Conservation (phyloP, 768 basidiomycete species). For the Candolleomyces eurysporus region DNA sequence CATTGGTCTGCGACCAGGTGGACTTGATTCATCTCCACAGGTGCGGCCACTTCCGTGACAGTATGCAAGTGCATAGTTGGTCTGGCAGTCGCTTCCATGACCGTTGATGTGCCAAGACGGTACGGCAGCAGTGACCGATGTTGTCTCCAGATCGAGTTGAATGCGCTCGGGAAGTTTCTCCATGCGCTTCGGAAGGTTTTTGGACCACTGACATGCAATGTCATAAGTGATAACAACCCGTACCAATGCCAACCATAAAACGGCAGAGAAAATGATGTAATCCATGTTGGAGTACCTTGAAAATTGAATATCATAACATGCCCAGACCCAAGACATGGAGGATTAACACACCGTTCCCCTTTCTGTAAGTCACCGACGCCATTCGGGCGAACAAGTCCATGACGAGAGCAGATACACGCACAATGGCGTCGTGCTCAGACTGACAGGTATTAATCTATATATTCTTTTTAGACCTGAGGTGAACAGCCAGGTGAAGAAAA, state of each 20-base stretch:
- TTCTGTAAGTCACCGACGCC: slow-evolving; percentile 28
- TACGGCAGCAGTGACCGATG: slow-evolving; percentile 10
- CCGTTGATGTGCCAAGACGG: slow-evolving; percentile 27
- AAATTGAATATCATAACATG: neutral
- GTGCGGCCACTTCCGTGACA: slow-evolving; percentile 23
- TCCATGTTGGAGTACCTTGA: slow-evolving; percentile 36
- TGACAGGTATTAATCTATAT: slow-evolving; percentile 5
- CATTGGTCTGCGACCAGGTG: slow-evolving; percentile 27
- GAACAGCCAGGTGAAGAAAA: neutral
- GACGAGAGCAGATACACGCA: slow-evolving; percentile 23
- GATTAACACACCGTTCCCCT: slow-evolving; percentile 25
- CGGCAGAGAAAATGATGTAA: slow-evolving; percentile 25
- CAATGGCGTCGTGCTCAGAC: slow-evolving; percentile 24
- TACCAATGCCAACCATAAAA: slow-evolving; percentile 3
- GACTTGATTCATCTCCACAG: slow-evolving; percentile 35
- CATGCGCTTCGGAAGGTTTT: slow-evolving; percentile 16
- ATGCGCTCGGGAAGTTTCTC: slow-evolving; percentile 10
- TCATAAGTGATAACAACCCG: slow-evolving; percentile 28
- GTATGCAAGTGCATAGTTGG: slow-evolving; percentile 20
- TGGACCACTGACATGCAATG: slow-evolving; percentile 30
- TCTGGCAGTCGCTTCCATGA: slow-evolving; percentile 22
- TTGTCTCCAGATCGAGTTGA: slow-evolving; percentile 1
- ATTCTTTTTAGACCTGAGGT: no score
- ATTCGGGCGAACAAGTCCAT: slow-evolving; percentile 20
- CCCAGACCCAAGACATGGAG: no score